A percentile compares a stretch with the other conserved stretches of the same genome.
phyloP scores from a whole-genome alignment of 176 grass and related monocot species.

The Melocanna baccifera region DNA sequence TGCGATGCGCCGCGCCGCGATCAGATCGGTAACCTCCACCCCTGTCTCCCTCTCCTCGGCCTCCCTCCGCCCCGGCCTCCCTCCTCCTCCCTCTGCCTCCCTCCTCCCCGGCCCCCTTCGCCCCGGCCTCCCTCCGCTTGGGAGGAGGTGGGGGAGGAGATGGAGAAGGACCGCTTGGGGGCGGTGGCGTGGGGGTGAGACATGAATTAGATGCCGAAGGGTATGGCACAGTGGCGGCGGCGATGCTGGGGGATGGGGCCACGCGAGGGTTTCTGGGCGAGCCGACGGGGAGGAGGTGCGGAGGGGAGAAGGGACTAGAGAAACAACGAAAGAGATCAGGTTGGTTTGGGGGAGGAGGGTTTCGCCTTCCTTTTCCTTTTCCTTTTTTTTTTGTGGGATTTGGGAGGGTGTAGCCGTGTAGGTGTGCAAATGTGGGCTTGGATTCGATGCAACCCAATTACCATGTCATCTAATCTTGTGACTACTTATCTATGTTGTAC shows the following conservation, averaged over 20 bases:
- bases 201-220: constrained; percentile 51
- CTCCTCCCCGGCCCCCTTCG: too few species aligned
- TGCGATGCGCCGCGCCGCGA: too few species aligned
- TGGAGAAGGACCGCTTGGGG: constrained; percentile 51
- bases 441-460: too few species aligned
- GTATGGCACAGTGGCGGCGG: constrained; percentile 36
- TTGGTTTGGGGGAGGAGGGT: constrained; percentile 35
- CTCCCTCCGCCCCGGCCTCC: too few species aligned
- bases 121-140: too few species aligned
- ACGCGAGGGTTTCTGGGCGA: constrained; percentile 26
- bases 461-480: too few species aligned
- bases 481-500: too few species aligned
- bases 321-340: constrained; percentile 30
- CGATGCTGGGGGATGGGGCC: neutral
- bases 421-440: too few species aligned
- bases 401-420: too few species aligned
- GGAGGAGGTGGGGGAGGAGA: constrained; percentile 13
- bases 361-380: neutral
- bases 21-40: too few species aligned
- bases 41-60: too few species aligned
- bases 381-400: neutral
- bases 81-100: too few species aligned
- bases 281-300: constrained; percentile 26
- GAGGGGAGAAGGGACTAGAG: neutral
- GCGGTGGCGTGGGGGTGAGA: constrained; percentile 52